Percentiles rank a stretch among this genome's conserved stretches.
Evolutionary conservation across 441 rosid genomes (phyloP).

Genomic region (Corymbia citriodora): DNA sequence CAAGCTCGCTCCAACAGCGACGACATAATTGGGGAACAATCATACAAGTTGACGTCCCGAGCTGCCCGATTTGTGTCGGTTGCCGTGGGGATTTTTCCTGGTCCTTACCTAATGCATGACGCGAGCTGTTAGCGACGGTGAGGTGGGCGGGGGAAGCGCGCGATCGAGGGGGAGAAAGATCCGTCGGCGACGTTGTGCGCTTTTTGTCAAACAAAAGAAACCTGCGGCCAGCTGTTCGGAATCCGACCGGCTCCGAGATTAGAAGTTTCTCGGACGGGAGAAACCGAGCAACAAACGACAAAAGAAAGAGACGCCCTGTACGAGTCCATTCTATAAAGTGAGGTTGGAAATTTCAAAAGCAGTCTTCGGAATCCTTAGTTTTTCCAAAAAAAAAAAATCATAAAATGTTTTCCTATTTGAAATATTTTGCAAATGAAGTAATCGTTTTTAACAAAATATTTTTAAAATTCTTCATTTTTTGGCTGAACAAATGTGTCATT

Average conservation of each 20-base stretch:
- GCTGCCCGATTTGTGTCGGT: background rate
- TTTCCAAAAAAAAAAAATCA: no score
- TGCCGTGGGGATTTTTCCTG: background rate
- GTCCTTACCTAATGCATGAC: background rate
- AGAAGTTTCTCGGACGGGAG: background rate
- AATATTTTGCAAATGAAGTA: no score
- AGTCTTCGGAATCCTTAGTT: no score
- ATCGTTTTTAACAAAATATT: background rate
- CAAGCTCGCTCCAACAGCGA: background rate
- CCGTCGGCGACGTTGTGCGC: fast-evolving
- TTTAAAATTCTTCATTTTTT: fast-evolving
- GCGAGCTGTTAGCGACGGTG: background rate
- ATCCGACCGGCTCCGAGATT: background rate
- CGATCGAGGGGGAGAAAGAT: background rate
- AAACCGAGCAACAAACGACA: background rate
- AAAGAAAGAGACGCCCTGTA: background rate
- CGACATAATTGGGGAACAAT: background rate
- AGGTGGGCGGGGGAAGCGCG: background rate
- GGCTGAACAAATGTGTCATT: fast-evolving
- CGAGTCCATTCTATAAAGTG: background rate
- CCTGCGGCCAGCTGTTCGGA: background rate
- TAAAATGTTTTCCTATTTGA: no score
- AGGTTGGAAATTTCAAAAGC: background rate
- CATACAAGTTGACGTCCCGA: background rate
- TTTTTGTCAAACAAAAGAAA: background rate